Base-by-base conservation (phyloP, 352 stramenopile genomes). In the Phytopythium kandeliae region DNA sequence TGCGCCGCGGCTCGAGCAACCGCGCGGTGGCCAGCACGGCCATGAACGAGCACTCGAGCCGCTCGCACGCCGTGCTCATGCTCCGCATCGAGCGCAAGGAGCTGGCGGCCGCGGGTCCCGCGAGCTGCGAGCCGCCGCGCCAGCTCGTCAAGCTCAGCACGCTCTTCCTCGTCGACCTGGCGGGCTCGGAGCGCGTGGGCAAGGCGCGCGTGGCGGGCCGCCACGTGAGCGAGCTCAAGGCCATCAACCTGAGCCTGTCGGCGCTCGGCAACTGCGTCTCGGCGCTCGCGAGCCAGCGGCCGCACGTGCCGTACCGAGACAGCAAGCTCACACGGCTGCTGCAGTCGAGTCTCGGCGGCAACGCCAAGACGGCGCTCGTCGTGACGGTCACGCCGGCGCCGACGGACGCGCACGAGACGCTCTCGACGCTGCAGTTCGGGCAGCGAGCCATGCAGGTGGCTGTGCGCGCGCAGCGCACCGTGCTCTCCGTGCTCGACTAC, bases 41-140 rank as follows among this genome's bases (percentile, higher is more conserved):
- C 33, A 95, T 95, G 81, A 97, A 97, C 57, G 84, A 75, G 0
- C 67, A 90, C 44, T 92, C 71, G 42, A 95, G 78, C 57, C 82
- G 88, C 16, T 94, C 75, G 24, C 88, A 97, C 56, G 78, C 88
- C 10, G 72, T 97, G 22, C 69, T 97, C 52, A 92, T 87, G 33
- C 64, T 96, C 21, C 74, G 78, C 12, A 57, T 97, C 25, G 81
- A 96, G 54, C 81, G 85, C 6, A 86, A 81, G 30, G 75, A 86
- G 47, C 74, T 63, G 30, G 55, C 59, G 17, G 46, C 58, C 2
- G 26, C 46, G 0, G 33, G 17, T 22, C 16, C 26, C 21, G 5
- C 22, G 9, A 43, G 11, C n/a, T n/a, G n/a, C 15, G 31, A 47
- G 9, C 44, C 49, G 26, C 45, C 51, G 13, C 58, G 63, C 15